Conservation (phyloP, 176 grass and related monocot species). For the Chrysopogon serrulatus region DNA sequence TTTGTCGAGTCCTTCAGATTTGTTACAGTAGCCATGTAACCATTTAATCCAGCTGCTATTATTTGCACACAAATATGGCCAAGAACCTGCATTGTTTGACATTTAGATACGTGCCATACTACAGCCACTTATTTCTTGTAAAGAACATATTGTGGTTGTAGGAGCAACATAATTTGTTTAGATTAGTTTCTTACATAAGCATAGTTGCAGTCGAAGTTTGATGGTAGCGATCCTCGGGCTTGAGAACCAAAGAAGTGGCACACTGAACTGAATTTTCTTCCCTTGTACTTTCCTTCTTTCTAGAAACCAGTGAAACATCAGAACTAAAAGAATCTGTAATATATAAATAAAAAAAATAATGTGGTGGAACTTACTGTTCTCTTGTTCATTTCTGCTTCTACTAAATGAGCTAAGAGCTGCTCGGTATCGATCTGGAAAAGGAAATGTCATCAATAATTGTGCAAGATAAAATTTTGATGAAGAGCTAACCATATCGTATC, state of each 20-base stretch:
- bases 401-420: slow-evolving; percentile 61
- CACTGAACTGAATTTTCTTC: slow-evolving; percentile 63
- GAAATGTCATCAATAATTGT: background rate
- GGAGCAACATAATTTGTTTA: background rate
- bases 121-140: background rate
- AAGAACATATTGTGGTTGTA: background rate
- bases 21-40: slow-evolving; percentile 65
- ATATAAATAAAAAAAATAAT: background rate
- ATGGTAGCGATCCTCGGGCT: slow-evolving; percentile 60
- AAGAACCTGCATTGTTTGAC: slow-evolving; percentile 38
- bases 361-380: slow-evolving; percentile 34
- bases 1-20: slow-evolving; percentile 55
- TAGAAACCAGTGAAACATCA: slow-evolving; percentile 26
- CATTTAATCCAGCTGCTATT: slow-evolving; percentile 52
- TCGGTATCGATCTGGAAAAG: slow-evolving; percentile 66
- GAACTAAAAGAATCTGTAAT: background rate
- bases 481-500: background rate
- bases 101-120: background rate
- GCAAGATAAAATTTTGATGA: background rate
- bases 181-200: slow-evolving; percentile 48
- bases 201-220: slow-evolving; percentile 71
- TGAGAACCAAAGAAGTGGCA: slow-evolving; percentile 82
- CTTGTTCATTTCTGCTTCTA: slow-evolving; percentile 57
- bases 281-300: slow-evolving; percentile 60
- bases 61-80: slow-evolving; percentile 53